Conservation (phyloP, 495 filamentous ascomycete genomes). For the Aspergillus avenaceus region DNA sequence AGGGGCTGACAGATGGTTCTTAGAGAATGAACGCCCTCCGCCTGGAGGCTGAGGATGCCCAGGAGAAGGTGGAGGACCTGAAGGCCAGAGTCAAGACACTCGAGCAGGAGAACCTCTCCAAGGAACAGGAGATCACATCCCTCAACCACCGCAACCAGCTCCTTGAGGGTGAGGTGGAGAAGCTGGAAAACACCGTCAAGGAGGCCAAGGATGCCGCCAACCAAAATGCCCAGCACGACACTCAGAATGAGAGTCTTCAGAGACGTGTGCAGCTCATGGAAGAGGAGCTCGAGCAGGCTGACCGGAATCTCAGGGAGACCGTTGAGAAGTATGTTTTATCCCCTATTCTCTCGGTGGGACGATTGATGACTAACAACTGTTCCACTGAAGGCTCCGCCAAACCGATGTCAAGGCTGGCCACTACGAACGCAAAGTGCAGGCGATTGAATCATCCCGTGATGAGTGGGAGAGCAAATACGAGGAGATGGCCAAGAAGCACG, state of each 20-base stretch:
- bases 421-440: slow-evolving; percentile 98
- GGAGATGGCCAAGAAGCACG: slow-evolving; percentile 88
- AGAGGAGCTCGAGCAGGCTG: slow-evolving; percentile 94
- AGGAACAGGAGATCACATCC: slow-evolving; percentile 97
- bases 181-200: slow-evolving; percentile 71
- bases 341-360: not conserved
- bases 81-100: slow-evolving; percentile 79
- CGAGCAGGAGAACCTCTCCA: slow-evolving; percentile 90
- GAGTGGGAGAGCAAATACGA: slow-evolving; percentile 96
- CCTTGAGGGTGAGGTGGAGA: slow-evolving; percentile 87
- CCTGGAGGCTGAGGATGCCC: slow-evolving; percentile 80
- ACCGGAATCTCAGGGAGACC: slow-evolving; percentile 89
- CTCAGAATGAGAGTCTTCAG: slow-evolving; percentile 83
- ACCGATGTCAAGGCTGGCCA: slow-evolving; percentile 99
- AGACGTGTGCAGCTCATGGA: slow-evolving; percentile 91
- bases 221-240: slow-evolving; percentile 68
- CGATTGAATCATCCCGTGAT: slow-evolving; percentile 82
- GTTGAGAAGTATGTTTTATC: slow-evolving; percentile 86
- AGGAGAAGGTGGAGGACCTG: slow-evolving; percentile 78
- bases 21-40: slow-evolving; percentile 95
- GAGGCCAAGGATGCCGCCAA: slow-evolving; percentile 74
- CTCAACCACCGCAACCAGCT: slow-evolving; percentile 86
- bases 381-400: slow-evolving; percentile 81
- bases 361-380: slow-evolving; percentile 16
- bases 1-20: slow-evolving; percentile 14